A percentile compares a stretch with the other conserved stretches of the same genome.
phyloP scores from a whole-genome alignment of 148 eudicot genomes.

The Nepenthes mirabilis region DNA sequence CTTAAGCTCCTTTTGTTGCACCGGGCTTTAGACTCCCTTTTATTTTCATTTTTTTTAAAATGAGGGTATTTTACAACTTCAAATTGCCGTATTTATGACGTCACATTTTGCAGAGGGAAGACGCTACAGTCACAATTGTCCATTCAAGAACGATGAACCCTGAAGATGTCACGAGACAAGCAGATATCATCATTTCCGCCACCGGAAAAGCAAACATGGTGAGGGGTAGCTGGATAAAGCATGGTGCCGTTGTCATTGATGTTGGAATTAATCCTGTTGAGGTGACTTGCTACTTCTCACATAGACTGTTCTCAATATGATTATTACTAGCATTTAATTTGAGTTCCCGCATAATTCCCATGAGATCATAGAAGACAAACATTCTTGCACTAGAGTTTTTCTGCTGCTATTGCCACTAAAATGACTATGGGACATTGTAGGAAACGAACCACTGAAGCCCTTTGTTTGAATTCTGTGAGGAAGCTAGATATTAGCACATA shows the following conservation, averaged over 20 bases:
- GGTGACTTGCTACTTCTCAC: slow-evolving; percentile 25
- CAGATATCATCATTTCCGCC: slow-evolving; percentile 81
- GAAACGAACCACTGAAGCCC: no score
- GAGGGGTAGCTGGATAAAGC: slow-evolving; percentile 88
- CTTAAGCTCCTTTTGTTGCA: neutral
- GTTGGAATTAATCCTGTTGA: slow-evolving; percentile 92
- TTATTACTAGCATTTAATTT: no score
- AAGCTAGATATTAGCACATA: no score
- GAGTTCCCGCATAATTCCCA: no score
- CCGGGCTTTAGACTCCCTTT: neutral
- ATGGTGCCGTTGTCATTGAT: slow-evolving; percentile 82
- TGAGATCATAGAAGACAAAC: no score
- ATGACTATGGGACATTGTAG: no score
- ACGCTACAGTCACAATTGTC: slow-evolving; percentile 84
- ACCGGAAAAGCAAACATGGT: slow-evolving; percentile 89
- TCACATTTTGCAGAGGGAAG: slow-evolving; percentile 55
- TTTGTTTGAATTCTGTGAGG: no score
- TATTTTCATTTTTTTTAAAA: no score
- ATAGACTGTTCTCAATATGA: neutral
- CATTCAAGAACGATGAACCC: slow-evolving; percentile 87
- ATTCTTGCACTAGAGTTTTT: no score
- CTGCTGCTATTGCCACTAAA: no score
- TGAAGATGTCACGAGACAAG: slow-evolving; percentile 69
- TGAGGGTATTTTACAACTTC: no score
- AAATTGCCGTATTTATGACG: neutral